Evolutionary conservation across 306 rosid genomes (phyloP), one percentile per base, ranked within the genome.

Genomic region (Trichosanthes truncata): DNA sequence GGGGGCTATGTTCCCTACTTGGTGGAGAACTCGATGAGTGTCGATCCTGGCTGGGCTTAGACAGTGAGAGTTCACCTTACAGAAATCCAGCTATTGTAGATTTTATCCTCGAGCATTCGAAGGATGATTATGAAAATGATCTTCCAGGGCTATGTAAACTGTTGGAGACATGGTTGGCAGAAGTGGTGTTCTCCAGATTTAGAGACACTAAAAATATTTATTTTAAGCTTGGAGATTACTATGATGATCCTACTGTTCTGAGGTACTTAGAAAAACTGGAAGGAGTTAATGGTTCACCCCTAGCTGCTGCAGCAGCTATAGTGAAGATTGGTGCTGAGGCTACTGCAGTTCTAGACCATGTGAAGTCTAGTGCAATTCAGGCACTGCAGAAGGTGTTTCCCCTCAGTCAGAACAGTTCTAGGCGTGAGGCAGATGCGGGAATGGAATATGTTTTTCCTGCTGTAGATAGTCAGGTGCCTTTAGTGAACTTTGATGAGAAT

Each of bases 281-380:
- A 82, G 87, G 96, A 63, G 90, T 82, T 84, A 92, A 89, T 49
- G 91, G 88, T 82, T 93, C 97, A 60, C 99, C 99, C 35, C 81
- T 95, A 83, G 99, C 97, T 84, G 99, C 99, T 13, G 97, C 99
- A 38, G 97, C 99, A 79, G 97, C 99, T 74, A 93, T 95, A 81
- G 97, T 83, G 41, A 91, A 88, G 87, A 93, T 95, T 5, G 96
- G 99, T 51, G 93, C 99, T 40, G 99, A 90, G 88, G 99, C 97
- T 83, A 86, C 96, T 59, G 97, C 97, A 80, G 97, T 90, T 81
- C 90, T 95, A 81, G 95, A 86, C 82, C 93, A 91, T 77, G 96
- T 95, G 80, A 93, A 85, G 91, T 87, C 84, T 80, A 93, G 93
- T 79, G 97, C 92, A 75, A 79, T 95, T 83, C 90, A 91, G 20